Base-by-base conservation (phyloP, 495 filamentous ascomycete genomes). In the Elasticomyces elasticus region DNA sequence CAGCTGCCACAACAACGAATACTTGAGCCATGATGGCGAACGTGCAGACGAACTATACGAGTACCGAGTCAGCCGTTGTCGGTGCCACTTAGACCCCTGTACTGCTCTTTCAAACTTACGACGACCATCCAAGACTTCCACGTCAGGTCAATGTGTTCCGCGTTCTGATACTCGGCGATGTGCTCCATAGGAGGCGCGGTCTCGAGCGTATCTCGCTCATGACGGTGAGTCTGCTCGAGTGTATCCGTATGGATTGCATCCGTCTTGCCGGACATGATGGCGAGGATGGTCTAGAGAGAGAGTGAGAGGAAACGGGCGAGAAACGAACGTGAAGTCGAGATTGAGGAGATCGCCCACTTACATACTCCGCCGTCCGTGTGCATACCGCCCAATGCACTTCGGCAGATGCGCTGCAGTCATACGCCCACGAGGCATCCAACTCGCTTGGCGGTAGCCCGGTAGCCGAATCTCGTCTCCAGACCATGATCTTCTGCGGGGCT, bases 1-100 rank as follows among this genome's bases (percentile, higher is more conserved):
- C 75, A 4, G 75, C 75, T 5, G 77, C 75, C 1, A 77, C 72
- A 1, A 79, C 76, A n/a, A 79, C 76, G 53, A 73, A 79, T 7
- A 76, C 70, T 35, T 57, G 57, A 0, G 71, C 67, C 65, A 71
- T 69, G 46, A 75, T 65, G 4, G 61, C 63, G 31, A 66, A 67
- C 42, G 61, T 66, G 20, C 61, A 51, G 22, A 67, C 54, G 37
- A 69, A 64, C 42, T 40, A 40, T 17, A 40, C 35, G 5, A 15
- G n/a, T 40, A 5, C 13, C 12, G 13, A 17, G 35, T 40, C 35
- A 40, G 35, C 35, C 3, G 12, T 13, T 5, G 4, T n/a, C 5
- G 4, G 3, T 40, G 4, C 15, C 19, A n/a, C 5, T 13, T 17
- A 40, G 35, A 5, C 35, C 35, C 19, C 2, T 13, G 5, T 17